Evolutionary conservation across 176 grass and related monocot species (phyloP).

Genomic region (Oryza rufipogon): DNA sequence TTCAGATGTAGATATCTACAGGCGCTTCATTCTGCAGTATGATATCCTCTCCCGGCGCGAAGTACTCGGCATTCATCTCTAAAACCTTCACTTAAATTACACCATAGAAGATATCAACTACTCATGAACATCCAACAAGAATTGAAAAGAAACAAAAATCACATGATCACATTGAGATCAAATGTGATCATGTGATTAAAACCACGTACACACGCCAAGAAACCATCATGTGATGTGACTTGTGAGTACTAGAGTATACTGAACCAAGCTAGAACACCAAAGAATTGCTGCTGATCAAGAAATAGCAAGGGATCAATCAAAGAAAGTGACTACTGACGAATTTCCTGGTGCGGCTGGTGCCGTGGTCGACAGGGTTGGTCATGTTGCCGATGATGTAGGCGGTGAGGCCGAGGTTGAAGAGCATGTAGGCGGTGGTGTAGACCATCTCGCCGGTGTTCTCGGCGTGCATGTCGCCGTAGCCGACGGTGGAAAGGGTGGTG

Average conservation of each 20-base stretch:
- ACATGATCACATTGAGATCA: background rate
- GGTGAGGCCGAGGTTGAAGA: slow-evolving; percentile 92
- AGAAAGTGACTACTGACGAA: slow-evolving; percentile 40
- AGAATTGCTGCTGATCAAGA: too few species aligned
- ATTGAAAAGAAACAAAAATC: background rate
- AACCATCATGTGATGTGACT: too few species aligned
- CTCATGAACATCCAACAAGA: background rate
- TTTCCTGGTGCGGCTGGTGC: slow-evolving; percentile 73
- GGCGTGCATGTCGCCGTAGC: slow-evolving; percentile 90
- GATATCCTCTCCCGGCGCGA: slow-evolving; percentile 76
- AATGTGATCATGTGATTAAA: slow-evolving; percentile 24
- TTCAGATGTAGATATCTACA: slow-evolving; percentile 66
- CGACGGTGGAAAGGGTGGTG: slow-evolving; percentile 79
- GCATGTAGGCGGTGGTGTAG: slow-evolving; percentile 79
- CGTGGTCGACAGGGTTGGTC: slow-evolving; percentile 89
- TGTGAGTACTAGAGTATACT: too few species aligned
- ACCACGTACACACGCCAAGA: too few species aligned
- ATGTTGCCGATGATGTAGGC: slow-evolving; percentile 99
- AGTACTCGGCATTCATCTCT: slow-evolving; percentile 90
- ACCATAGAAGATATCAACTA: background rate
- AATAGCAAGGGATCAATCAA: too few species aligned
- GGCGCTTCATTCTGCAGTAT: slow-evolving; percentile 88
- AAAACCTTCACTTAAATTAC: slow-evolving; percentile 54
- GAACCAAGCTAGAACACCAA: too few species aligned
- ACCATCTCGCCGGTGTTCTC: slow-evolving; percentile 85